These are phyloP conservation scores for Cetradonia linearis DNA, from an alignment of 495 filamentous ascomycete genomes.

Conservation along the genomic window DNA sequence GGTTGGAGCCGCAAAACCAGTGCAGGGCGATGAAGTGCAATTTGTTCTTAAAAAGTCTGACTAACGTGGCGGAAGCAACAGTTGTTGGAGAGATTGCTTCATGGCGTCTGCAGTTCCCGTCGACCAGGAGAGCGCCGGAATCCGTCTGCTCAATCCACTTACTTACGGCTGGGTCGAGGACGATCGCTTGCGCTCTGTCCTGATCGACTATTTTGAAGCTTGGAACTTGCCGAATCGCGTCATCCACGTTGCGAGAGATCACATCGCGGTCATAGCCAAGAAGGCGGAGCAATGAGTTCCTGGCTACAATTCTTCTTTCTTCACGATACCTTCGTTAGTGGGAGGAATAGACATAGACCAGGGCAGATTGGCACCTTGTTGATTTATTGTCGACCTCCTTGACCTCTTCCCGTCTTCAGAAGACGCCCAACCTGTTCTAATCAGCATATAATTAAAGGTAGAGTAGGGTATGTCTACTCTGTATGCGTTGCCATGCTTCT, in stretches of 20 bases:
- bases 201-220: constrained; percentile 14
- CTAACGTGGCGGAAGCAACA: constrained; percentile 16
- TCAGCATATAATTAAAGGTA: not conserved
- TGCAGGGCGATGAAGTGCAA: constrained; percentile 12
- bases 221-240: constrained; percentile 4
- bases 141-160: constrained; percentile 12
- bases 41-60: constrained; percentile 14
- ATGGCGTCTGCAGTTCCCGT: constrained; percentile 19
- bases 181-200: constrained; percentile 17
- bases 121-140: constrained; percentile 14
- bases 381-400: not conserved
- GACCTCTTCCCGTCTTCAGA: constrained; percentile 6
- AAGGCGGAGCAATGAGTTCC: constrained; percentile 11
- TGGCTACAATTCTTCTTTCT: constrained; percentile 11
- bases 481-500: constrained; percentile 14
- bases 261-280: constrained; percentile 2
- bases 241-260: constrained; percentile 12
- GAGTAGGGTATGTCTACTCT: not conserved
- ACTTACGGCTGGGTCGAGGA: not conserved
- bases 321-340: not conserved
- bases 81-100: constrained; percentile 17
- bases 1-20: constrained; percentile 18
- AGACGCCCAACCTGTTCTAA: constrained; percentile 1
- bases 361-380: not conserved
- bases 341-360: not conserved